A percentile compares a stretch with the other conserved stretches of the same genome.
These are phyloP conservation scores for Penicillium mononematosum DNA, from an alignment of 495 filamentous ascomycete genomes.

Conservation along the genomic window DNA sequence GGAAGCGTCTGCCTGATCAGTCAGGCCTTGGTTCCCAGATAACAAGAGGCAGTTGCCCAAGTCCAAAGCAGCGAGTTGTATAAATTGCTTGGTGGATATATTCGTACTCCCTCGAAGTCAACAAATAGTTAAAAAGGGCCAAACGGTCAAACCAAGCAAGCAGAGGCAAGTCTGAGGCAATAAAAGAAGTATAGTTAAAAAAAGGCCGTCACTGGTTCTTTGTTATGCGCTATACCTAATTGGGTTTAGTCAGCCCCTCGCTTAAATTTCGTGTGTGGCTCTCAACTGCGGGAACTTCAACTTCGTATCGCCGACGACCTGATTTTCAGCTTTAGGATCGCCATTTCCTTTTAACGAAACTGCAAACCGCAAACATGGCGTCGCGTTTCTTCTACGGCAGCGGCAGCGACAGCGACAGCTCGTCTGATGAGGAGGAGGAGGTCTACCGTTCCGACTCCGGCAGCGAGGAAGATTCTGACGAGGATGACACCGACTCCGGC, in stretches of 20 bases:
- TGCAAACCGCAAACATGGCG: slow-evolving; percentile 37
- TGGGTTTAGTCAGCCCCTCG: slow-evolving; percentile 46
- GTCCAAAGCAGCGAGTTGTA: background rate
- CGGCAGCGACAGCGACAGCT: slow-evolving; percentile 79
- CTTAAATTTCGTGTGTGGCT: slow-evolving; percentile 56
- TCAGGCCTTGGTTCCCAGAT: background rate
- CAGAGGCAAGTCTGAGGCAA: background rate
- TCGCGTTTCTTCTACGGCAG: slow-evolving; percentile 96
- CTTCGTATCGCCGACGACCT: slow-evolving; percentile 32
- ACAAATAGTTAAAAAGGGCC: background rate
- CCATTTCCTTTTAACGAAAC: slow-evolving; percentile 23
- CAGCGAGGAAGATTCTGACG: slow-evolving; percentile 82
- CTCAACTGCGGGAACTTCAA: slow-evolving; percentile 39
- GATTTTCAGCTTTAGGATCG: slow-evolving; percentile 27
- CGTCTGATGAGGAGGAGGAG: slow-evolving; percentile 87
- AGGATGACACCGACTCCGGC: slow-evolving; percentile 44
- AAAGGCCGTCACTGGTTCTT: slow-evolving; percentile 4
- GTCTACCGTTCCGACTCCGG: slow-evolving; percentile 75
- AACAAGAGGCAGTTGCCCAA: no score
- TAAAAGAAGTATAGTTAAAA: slow-evolving; percentile 7
- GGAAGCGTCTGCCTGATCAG: background rate
- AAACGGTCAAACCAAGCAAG: background rate
- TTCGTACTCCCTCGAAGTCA: background rate
- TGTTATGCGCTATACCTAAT: slow-evolving; percentile 26
- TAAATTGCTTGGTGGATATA: background rate